These are phyloP conservation scores for Silene noctiflora DNA, from an alignment of 179 eudicot species.

Conservation along the genomic window DNA sequence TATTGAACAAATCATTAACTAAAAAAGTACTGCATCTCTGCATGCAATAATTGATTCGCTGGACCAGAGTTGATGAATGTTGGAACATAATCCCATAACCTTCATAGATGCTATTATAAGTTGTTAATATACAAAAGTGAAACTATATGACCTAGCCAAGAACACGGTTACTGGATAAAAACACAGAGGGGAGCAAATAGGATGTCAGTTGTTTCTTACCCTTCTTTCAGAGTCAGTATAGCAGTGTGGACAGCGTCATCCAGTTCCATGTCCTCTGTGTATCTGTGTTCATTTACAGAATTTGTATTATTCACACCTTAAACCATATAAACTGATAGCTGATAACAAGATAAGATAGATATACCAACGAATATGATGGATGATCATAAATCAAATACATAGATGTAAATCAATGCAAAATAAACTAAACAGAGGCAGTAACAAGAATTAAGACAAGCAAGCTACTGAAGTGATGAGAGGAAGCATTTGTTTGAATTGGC, in stretches of 20 bases:
- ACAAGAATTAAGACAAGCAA: neutral
- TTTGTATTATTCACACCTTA: neutral
- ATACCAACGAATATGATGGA: neutral
- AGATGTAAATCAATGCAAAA: neutral
- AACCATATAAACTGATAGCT: neutral
- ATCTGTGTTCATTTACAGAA: neutral
- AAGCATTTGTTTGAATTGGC: neutral
- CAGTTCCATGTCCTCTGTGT: slow-evolving; percentile 82
- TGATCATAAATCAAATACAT: neutral
- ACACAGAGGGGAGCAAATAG: neutral
- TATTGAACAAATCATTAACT: too few species aligned
- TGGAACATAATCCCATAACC: neutral
- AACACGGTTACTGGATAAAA: neutral
- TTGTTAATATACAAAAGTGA: neutral
- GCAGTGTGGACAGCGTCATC: slow-evolving; percentile 98
- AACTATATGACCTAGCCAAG: neutral
- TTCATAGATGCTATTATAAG: neutral
- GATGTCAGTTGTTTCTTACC: slow-evolving; percentile 42
- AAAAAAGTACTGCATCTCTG: neutral
- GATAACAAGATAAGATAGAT: neutral
- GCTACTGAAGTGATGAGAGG: neutral
- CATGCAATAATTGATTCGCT: neutral
- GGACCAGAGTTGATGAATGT: too few species aligned
- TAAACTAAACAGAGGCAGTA: neutral
- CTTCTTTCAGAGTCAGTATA: slow-evolving; percentile 91